phyloP scores from a whole-genome alignment of 495 filamentous ascomycete species.

The Neurospora sp. region DNA sequence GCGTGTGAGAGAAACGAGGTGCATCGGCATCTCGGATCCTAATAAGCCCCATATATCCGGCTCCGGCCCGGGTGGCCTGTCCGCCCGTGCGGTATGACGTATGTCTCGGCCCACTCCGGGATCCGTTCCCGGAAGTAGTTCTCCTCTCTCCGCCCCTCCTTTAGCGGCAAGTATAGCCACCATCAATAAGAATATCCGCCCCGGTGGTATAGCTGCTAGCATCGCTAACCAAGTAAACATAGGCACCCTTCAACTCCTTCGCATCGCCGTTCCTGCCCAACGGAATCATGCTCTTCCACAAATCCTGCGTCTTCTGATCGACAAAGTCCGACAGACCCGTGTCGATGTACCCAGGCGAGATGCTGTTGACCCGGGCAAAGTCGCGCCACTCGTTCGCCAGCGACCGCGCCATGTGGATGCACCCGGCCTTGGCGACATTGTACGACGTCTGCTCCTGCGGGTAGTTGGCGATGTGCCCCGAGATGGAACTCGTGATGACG shows the following conservation, averaged over 20 bases:
- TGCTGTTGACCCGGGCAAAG: slow-evolving; percentile 65
- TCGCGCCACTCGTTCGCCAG: slow-evolving; percentile 70
- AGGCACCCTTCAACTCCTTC: slow-evolving; percentile 78
- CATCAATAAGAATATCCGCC: slow-evolving; percentile 45
- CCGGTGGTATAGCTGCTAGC: slow-evolving; percentile 51
- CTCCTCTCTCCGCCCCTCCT: background rate
- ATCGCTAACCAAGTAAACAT: slow-evolving; percentile 66
- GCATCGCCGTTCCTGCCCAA: slow-evolving; percentile 63
- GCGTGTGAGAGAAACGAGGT: background rate
- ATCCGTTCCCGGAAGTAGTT: background rate
- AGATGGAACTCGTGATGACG: slow-evolving; percentile 56
- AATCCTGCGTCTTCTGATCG: slow-evolving; percentile 53
- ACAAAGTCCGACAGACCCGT: slow-evolving; percentile 73
- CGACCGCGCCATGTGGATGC: slow-evolving; percentile 39
- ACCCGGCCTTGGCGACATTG: slow-evolving; percentile 64
- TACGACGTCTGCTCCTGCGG: slow-evolving; percentile 72
- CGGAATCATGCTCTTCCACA: slow-evolving; percentile 72
- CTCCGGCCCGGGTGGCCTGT: background rate
- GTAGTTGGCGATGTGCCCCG: slow-evolving; percentile 66
- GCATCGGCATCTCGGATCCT: background rate
- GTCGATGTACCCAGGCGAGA: slow-evolving; percentile 71
- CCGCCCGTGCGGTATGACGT: background rate
- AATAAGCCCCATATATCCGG: background rate
- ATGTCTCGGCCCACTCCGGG: background rate
- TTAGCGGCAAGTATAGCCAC: slow-evolving; percentile 39